A percentile compares a stretch with the other conserved stretches of the same genome.
phyloP scores from a whole-genome alignment of 2,329 filamentous ascomycete species.

The Cadophora gregata region DNA sequence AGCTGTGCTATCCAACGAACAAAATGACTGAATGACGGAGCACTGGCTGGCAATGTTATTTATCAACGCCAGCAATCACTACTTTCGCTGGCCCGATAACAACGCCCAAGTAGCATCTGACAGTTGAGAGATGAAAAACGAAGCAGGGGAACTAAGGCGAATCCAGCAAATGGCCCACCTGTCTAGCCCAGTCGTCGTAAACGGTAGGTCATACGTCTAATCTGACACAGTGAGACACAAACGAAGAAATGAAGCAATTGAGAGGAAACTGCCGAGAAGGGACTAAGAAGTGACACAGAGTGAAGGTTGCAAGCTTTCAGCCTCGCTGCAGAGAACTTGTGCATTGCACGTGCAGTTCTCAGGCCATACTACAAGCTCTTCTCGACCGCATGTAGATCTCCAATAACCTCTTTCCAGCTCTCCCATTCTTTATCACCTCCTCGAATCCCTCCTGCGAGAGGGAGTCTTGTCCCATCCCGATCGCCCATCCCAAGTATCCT shows the following conservation, averaged over 20 bases:
- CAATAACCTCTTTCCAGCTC: constrained; percentile 49
- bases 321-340: neutral
- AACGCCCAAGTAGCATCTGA: neutral
- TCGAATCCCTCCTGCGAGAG: constrained; percentile 62
- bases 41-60: neutral
- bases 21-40: neutral
- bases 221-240: no score
- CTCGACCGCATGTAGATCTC: constrained; percentile 42
- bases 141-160: neutral
- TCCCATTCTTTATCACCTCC: constrained; percentile 56
- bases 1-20: neutral
- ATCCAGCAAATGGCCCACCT: no score
- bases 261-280: neutral
- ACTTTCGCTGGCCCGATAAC: neutral
- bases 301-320: neutral
- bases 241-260: neutral
- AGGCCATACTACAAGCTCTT: constrained; percentile 36
- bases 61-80: neutral
- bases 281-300: neutral
- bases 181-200: no score
- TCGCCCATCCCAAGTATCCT: constrained; percentile 65
- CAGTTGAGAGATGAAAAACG: neutral
- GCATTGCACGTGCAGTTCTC: neutral
- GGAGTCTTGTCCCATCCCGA: constrained; percentile 63
- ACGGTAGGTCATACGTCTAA: neutral